Percentiles rank a stretch among this genome's conserved stretches.
These are phyloP conservation scores for Globisporangium recalcitrans DNA, from an alignment of 352 stramenopile species.

Conservation along the genomic window DNA sequence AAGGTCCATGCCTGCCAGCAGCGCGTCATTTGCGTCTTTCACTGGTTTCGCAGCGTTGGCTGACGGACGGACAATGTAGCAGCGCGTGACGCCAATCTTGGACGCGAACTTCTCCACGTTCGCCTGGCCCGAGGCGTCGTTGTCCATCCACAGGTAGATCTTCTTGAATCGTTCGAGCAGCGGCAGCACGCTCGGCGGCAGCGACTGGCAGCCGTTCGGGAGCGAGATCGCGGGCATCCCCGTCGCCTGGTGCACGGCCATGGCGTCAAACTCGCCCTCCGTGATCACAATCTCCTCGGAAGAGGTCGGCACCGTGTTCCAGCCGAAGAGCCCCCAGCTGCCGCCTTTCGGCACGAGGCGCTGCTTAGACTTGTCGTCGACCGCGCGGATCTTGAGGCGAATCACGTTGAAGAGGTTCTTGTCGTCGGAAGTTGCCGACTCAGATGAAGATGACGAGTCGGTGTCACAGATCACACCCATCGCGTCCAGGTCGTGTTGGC, in stretches of 20 bases:
- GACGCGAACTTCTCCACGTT: slow-evolving; percentile 95
- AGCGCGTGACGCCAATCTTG: slow-evolving; percentile 91
- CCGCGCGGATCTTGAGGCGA: slow-evolving; percentile 77
- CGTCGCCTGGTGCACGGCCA: slow-evolving; percentile 96
- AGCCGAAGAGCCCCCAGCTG: slow-evolving; percentile 98
- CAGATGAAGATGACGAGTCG: slow-evolving; percentile 14
- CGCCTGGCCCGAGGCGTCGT: slow-evolving; percentile 91
- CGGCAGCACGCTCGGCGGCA: slow-evolving; percentile 93
- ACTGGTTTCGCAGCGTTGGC: slow-evolving; percentile 65
- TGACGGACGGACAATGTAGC: slow-evolving; percentile 88
- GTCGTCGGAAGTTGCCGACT: slow-evolving; percentile 25
- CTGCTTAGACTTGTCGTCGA: slow-evolving; percentile 86
- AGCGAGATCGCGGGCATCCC: slow-evolving; percentile 91
- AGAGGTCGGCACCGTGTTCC: slow-evolving; percentile 91
- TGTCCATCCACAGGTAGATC: slow-evolving; percentile 99
- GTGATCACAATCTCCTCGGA: slow-evolving; percentile 94
- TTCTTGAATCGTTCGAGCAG: slow-evolving; percentile 95
- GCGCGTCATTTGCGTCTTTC: slow-evolving; percentile 96
- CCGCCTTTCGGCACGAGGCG: slow-evolving; percentile 88
- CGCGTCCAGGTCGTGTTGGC: slow-evolving; percentile 63
- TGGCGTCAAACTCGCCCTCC: slow-evolving; percentile 96
- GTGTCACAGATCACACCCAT: slow-evolving; percentile 76
- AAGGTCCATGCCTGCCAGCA: slow-evolving; percentile 89
- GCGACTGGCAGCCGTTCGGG: slow-evolving; percentile 95
- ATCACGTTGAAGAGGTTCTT: slow-evolving; percentile 80